Evolutionary conservation across 768 basidiomycete genomes (phyloP).

Genomic region (Lentinula aciculospora): DNA sequence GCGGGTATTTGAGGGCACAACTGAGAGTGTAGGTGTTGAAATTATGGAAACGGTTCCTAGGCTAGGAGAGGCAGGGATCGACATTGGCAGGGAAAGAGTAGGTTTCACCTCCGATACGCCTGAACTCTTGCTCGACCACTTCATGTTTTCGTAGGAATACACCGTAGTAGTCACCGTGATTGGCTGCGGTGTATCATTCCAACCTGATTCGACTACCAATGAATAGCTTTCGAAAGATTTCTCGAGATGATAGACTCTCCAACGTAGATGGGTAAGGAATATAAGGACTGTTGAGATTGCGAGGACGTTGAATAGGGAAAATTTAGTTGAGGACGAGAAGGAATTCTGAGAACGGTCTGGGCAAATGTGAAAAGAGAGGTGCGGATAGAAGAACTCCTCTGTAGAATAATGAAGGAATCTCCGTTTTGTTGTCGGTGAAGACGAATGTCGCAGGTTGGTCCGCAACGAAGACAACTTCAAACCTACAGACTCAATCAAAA

Average conservation of each 20-base stretch:
- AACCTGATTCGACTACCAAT: neutral
- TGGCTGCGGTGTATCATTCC: slow-evolving; percentile 3
- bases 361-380: slow-evolving; percentile 24
- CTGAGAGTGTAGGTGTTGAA: neutral
- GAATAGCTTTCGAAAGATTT: neutral
- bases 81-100: neutral
- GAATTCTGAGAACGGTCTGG: neutral
- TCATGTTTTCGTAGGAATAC: slow-evolving; percentile 1
- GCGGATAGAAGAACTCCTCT: slow-evolving; percentile 55
- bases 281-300: neutral
- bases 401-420: slow-evolving; percentile 52
- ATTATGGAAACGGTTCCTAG: too few relatives aligned
- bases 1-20: neutral
- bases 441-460: slow-evolving; percentile 56
- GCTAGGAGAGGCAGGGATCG: neutral
- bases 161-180: slow-evolving; percentile 9
- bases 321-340: neutral
- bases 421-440: slow-evolving; percentile 19
- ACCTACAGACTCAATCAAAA: slow-evolving; percentile 1
- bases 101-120: neutral
- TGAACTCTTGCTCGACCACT: neutral
- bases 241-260: neutral
- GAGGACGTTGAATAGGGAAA: neutral
- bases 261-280: neutral
- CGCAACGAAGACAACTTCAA: slow-evolving; percentile 36